Base-by-base conservation (phyloP, 495 filamentous ascomycete genomes). In the Podospora australis region DNA sequence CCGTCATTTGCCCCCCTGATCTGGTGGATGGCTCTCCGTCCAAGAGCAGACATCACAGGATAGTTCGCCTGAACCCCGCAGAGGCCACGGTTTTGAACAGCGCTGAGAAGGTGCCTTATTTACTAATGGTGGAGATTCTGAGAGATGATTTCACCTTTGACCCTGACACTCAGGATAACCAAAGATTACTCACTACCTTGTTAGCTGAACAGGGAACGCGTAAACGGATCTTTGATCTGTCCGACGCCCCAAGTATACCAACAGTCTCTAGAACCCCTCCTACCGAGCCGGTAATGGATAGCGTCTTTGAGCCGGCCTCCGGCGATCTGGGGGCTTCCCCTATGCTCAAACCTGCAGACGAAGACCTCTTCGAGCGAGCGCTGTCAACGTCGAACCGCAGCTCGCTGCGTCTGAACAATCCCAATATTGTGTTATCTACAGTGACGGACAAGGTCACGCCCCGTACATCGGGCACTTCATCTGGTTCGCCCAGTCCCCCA, bases 81-180 rank as follows among this genome's bases (percentile, higher is more conserved):
- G 84, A 88, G 64, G 81, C 84, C 13, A 87, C 83, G 3, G 86
- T 87, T 29, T 56, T 88, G 41, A 88, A 88, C 61, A 88, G 85
- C 54, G 84, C 84, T 6, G 85, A 88, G 56, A 81, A 84, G 54
- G 85, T 88, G 13, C 84, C 84, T 6, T 88, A 85, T 59, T 57
- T 88, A 19, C 69, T 88, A 6, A 87, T 88, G 84, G 74, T 88
- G 3, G 84, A 88, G 57, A 78, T 88, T 6, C 62, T 88, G 34
- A 68, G 75, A 4, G 84, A 88, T 28, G 84, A 88, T 53, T 87
- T 88, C 58, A 79, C 79, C 46, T 88, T 88, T 54, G 78, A 88
- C 48, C 82, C 84, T 4, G 77, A 79, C 28, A 78, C 80, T 2
- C 66, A 69, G 28, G 76, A 81, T 26, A 88, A 88, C 53, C 68